A percentile compares a stretch with the other conserved stretches of the same genome.
phyloP scores from a whole-genome alignment of 2,329 filamentous ascomycete species.

The Nothopassalora personata region DNA sequence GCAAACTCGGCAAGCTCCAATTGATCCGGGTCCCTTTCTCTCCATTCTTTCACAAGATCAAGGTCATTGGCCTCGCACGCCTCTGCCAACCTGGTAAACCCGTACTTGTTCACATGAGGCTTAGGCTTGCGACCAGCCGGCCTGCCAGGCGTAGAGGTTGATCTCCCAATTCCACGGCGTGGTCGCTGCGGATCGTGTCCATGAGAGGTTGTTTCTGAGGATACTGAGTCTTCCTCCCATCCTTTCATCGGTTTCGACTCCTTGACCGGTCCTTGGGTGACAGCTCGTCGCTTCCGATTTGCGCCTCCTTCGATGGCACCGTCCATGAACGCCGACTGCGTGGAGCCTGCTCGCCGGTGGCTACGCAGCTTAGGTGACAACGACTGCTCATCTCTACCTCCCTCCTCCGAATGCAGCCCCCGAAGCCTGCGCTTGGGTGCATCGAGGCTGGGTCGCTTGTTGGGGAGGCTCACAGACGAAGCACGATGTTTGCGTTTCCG shows the following conservation, averaged over 20 bases:
- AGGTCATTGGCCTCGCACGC: constrained; percentile 83
- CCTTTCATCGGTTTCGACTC: constrained; percentile 24
- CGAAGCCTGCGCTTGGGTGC: constrained; percentile 24
- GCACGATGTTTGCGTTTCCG: constrained; percentile 35
- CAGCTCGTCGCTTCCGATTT: constrained; percentile 36
- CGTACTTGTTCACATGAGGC: constrained; percentile 86
- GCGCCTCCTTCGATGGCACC: constrained; percentile 34
- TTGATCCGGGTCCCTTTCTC: constrained; percentile 77
- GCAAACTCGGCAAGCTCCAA: constrained; percentile 87
- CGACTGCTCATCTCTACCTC: constrained; percentile 41
- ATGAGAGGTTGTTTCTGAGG: constrained; percentile 44
- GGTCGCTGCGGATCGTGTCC: constrained; percentile 53
- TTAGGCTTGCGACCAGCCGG: constrained; percentile 60
- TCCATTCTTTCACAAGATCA: constrained; percentile 67
- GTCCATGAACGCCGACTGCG: constrained; percentile 56
- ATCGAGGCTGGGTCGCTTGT: constrained; percentile 30
- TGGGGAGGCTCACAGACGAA: constrained; percentile 31
- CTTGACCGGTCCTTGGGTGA: constrained; percentile 45
- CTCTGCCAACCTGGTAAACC: constrained; percentile 82
- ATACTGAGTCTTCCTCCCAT: constrained; percentile 59
- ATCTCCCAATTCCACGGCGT: constrained; percentile 53
- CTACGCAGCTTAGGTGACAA: constrained; percentile 54
- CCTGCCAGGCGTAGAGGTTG: constrained; percentile 44
- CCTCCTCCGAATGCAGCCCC: constrained; percentile 28
- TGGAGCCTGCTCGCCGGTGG: constrained; percentile 61